phyloP scores from a whole-genome alignment of 495 filamentous ascomycete species.

The Aspergillus affinis region DNA sequence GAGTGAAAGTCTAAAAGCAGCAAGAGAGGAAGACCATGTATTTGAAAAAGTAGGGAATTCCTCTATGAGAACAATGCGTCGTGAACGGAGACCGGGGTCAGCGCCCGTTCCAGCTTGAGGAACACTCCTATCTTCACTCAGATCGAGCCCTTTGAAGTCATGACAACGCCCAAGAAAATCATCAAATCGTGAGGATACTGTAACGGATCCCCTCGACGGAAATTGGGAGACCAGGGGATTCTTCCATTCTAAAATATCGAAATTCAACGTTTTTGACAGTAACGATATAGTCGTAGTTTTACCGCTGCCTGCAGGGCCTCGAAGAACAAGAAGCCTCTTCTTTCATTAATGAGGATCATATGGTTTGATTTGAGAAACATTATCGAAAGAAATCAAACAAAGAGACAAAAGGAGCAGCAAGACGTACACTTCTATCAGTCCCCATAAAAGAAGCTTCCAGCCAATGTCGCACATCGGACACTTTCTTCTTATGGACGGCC shows the following conservation, averaged over 20 bases:
- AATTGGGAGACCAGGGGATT: slow-evolving; percentile 68
- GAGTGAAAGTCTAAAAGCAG: slow-evolving; percentile 73
- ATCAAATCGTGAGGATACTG: slow-evolving; percentile 75
- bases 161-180: slow-evolving; percentile 82
- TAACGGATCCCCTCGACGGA: slow-evolving; percentile 56
- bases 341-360: slow-evolving; percentile 13
- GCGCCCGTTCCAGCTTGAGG: background rate
- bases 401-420: background rate
- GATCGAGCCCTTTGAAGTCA: slow-evolving; percentile 72
- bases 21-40: slow-evolving; percentile 62
- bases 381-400: background rate
- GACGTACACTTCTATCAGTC: slow-evolving; percentile 40
- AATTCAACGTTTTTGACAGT: slow-evolving; percentile 67
- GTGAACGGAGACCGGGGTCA: slow-evolving; percentile 22
- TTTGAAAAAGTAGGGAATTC: slow-evolving; percentile 88
- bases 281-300: slow-evolving; percentile 85
- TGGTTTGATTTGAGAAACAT: slow-evolving; percentile 18
- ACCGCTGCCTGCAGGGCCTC: slow-evolving; percentile 87
- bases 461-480: slow-evolving; percentile 81
- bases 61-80: slow-evolving; percentile 78
- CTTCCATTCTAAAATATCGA: slow-evolving; percentile 84
- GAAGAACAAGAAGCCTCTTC: slow-evolving; percentile 76
- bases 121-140: slow-evolving; percentile 27
- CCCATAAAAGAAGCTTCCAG: slow-evolving; percentile 70
- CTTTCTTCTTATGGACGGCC: slow-evolving; percentile 91